These are phyloP conservation scores for Dunaliella primolecta DNA, from an alignment of 139 green algal genomes.

Conservation along the genomic window DNA sequence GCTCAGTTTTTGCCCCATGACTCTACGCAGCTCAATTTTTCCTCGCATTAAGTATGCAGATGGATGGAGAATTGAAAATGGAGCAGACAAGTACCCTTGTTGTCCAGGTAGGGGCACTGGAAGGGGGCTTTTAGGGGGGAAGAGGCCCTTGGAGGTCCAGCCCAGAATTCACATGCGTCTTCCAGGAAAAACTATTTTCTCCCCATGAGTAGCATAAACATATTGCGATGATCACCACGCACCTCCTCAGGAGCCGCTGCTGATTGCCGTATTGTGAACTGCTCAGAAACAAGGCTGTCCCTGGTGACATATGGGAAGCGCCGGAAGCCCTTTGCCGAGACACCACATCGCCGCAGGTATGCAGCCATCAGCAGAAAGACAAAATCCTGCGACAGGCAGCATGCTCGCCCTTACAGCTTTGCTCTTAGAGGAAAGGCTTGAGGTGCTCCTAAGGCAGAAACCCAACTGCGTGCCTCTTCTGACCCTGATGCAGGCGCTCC, in stretches of 20 bases:
- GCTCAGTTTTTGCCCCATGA: too few relatives aligned
- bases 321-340: background rate
- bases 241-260: too few relatives aligned
- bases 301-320: background rate
- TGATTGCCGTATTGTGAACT: constrained; percentile 1
- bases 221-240: background rate
- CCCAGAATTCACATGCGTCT: background rate
- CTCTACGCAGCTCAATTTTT: too few relatives aligned
- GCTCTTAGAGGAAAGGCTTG: too few relatives aligned
- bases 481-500: too few relatives aligned
- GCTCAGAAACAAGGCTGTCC: background rate
- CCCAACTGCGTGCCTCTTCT: too few relatives aligned
- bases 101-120: background rate
- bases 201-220: background rate
- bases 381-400: constrained; percentile 13
- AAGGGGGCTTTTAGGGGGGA: background rate
- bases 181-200: background rate
- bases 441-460: too few relatives aligned
- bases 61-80: too few relatives aligned
- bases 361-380: background rate
- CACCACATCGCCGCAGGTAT: constrained; percentile 5
- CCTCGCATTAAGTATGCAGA: too few relatives aligned
- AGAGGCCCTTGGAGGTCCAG: background rate
- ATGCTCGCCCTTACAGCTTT: too few relatives aligned
- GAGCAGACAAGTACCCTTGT: too few relatives aligned